Percentiles rank a stretch among this genome's conserved stretches.
These are phyloP conservation scores for Neurospora sp. DNA, from an alignment of 495 filamentous ascomycete genomes.

Conservation along the genomic window DNA sequence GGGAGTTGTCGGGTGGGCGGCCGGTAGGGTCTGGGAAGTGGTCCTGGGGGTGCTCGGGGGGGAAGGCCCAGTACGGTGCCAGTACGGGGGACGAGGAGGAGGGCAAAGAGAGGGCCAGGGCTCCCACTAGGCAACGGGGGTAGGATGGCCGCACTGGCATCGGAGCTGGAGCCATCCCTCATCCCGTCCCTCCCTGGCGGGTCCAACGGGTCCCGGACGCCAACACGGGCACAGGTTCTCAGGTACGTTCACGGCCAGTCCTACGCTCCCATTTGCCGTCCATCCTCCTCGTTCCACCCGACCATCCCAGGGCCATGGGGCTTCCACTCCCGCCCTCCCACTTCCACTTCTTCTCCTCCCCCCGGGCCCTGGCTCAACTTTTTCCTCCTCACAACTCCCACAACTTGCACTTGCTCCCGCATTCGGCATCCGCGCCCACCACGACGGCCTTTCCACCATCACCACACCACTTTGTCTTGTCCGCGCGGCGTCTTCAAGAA, in stretches of 20 bases:
- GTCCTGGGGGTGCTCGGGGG: slow-evolving; percentile 19
- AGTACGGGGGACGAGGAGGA: slow-evolving; percentile 15
- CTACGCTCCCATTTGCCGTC: slow-evolving; percentile 20
- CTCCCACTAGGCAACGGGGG: neutral
- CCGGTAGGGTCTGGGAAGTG: slow-evolving; percentile 9
- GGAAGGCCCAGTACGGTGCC: neutral
- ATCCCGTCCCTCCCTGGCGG: slow-evolving; percentile 20
- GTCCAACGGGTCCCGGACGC: slow-evolving; percentile 10
- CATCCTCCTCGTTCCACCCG: slow-evolving; percentile 4
- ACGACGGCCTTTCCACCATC: neutral
- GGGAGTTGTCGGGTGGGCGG: slow-evolving; percentile 4
- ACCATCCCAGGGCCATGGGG: slow-evolving; percentile 15
- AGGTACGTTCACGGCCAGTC: slow-evolving; percentile 8
- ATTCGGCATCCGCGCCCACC: neutral
- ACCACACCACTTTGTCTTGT: neutral
- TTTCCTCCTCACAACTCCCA: slow-evolving; percentile 15
- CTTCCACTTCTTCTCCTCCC: slow-evolving; percentile 27
- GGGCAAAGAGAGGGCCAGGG: neutral
- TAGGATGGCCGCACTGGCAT: slow-evolving; percentile 12
- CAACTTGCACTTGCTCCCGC: slow-evolving; percentile 4
- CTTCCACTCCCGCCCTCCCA: slow-evolving; percentile 32
- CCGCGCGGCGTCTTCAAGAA: too few relatives aligned
- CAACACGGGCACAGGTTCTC: neutral
- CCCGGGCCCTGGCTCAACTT: slow-evolving; percentile 23
- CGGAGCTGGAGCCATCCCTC: slow-evolving; percentile 14